Evolutionary conservation across 2,329 filamentous ascomycete genomes (phyloP).

Genomic region (Fusarium sublunatum): DNA sequence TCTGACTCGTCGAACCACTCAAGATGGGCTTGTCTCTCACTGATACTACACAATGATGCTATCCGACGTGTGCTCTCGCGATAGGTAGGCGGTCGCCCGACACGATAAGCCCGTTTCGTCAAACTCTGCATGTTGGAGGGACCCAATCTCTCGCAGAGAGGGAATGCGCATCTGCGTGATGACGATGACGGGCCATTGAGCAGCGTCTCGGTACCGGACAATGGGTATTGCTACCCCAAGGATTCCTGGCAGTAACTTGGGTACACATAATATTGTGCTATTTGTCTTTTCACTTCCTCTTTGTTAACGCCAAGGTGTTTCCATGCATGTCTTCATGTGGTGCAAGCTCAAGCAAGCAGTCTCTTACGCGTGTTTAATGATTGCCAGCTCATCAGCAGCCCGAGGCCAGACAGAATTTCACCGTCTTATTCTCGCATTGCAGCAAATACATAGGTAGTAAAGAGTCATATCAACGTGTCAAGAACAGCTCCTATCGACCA

Average conservation of each 20-base stretch:
- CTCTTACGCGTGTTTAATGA: constrained; percentile 21
- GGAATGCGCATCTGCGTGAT: constrained; percentile 37
- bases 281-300: constrained; percentile 1
- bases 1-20: neutral
- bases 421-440: constrained; percentile 1
- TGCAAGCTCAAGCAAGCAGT: constrained; percentile 7
- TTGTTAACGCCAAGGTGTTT: constrained; percentile 9
- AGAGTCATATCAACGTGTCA: constrained; percentile 41
- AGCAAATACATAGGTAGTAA: constrained; percentile 5
- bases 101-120: constrained; percentile 20
- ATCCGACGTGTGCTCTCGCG: constrained; percentile 34
- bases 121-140: constrained; percentile 23
- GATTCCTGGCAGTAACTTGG: constrained; percentile 21
- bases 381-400: constrained; percentile 30
- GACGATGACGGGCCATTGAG: constrained; percentile 33
- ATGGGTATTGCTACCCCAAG: constrained; percentile 38
- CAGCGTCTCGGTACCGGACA: constrained; percentile 37
- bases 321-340: neutral
- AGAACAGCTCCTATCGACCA: constrained; percentile 22
- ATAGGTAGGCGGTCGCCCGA: constrained; percentile 20
- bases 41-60: constrained; percentile 37
- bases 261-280: constrained; percentile 23
- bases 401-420: constrained; percentile 22
- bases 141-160: constrained; percentile 18
- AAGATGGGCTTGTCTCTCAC: neutral